Evolutionary conservation across 495 filamentous ascomycete genomes (phyloP).

Genomic region (Talaromyces liani): DNA sequence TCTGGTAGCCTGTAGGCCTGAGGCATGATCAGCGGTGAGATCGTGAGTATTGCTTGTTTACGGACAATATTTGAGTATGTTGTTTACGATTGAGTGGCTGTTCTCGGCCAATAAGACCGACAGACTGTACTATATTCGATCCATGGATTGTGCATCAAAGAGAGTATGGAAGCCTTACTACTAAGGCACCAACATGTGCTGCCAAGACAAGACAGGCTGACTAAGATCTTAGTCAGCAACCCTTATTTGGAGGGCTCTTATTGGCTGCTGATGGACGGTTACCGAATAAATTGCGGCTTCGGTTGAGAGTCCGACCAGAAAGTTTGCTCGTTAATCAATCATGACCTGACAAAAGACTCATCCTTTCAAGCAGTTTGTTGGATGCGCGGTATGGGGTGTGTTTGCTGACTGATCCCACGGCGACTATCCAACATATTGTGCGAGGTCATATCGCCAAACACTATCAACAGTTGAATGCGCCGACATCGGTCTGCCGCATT

Average conservation of each 20-base stretch:
- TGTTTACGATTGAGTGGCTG: neutral
- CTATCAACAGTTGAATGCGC: neutral
- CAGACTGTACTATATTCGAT: neutral
- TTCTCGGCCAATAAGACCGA: neutral
- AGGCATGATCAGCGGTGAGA: neutral
- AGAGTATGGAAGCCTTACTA: neutral
- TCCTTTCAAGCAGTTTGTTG: neutral
- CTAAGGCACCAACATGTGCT: neutral
- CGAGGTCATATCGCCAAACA: neutral
- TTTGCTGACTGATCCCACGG: neutral
- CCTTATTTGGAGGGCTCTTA: neutral
- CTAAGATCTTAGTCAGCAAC: neutral
- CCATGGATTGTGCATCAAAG: neutral
- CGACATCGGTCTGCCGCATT: neutral
- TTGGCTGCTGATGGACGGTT: neutral
- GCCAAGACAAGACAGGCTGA: neutral
- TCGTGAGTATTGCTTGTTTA: neutral
- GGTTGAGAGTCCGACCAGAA: neutral
- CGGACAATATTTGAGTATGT: neutral
- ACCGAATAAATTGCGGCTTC: neutral
- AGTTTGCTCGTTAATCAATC: neutral
- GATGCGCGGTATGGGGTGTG: neutral
- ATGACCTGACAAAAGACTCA: neutral
- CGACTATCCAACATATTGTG: neutral
- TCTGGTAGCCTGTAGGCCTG: neutral